Base-by-base conservation (phyloP, 805 yeast genomes). In the Candida manassasensis region DNA sequence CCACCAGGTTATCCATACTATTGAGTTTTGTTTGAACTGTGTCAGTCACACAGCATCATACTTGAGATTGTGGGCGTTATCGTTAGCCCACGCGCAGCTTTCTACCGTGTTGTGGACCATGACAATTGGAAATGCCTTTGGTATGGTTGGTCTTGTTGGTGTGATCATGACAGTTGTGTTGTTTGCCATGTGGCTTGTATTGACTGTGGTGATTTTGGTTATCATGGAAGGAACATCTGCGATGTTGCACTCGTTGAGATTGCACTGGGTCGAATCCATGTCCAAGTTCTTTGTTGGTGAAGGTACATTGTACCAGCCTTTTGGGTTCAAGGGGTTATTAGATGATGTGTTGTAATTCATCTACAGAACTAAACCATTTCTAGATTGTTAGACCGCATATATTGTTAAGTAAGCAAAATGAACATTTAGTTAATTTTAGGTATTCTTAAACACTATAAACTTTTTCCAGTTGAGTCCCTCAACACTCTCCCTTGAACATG, bases 191-290 rank as follows among this genome's bases (percentile, higher is more conserved):
- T 82, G 89, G 89, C 81, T 82, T 55, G 71, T 73, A 5, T 64
- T 82, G 46, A 81, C 88, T 0, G 81, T 79, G 25, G 71, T 77
- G 46, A 78, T 82, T 27, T 63, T 82, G 52, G 88, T 82, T 32
- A 66, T 79, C 32, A 82, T 82, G 89, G 89, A 82, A 60, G 89
- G 89, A 38, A 82, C 88, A 0, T 79, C 86, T n/a, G 88, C 88
- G 14, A 82, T 82, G 89, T 65, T 82, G 50, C 89, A 82, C 55
- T 75, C 84, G 11, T 69, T 82, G 49, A 73, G 89, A 61, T 65
- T 82, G 48, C 89, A 82, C 52, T 82, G 89, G 89, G 88, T 82
- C 36, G 89, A 82, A 52, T 76, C 85, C 24, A 82, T 82, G 89
- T 78, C 85, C 29, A 82, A 82, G 56, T 81, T 78, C 53, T 82